A percentile compares a stretch with the other conserved stretches of the same genome.
Evolutionary conservation across 805 yeast species (phyloP).

Genomic region (Cyberlindnera americana): DNA sequence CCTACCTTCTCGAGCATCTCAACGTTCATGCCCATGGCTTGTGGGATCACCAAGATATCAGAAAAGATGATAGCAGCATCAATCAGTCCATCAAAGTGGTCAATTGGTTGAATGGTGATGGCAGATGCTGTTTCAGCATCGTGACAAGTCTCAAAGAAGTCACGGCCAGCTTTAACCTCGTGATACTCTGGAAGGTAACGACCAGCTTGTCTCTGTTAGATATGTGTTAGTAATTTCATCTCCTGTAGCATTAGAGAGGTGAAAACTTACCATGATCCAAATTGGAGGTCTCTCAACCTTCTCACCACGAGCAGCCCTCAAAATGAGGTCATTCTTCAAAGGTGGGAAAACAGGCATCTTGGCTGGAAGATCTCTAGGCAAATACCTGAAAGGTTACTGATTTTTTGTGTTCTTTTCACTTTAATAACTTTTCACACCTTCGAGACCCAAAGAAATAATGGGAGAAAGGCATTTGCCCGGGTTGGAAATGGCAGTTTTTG

Average conservation of each 20-base stretch:
- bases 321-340: constrained; percentile 81
- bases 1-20: constrained; percentile 94
- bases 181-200: constrained; percentile 89
- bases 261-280: constrained; percentile 80
- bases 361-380: too few relatives aligned
- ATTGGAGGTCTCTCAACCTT: constrained; percentile 94
- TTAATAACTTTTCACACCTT: too few relatives aligned
- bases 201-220: constrained; percentile 78
- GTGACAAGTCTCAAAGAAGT: constrained; percentile 93
- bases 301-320: constrained; percentile 90
- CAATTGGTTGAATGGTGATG: constrained; percentile 93
- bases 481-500: too few relatives aligned
- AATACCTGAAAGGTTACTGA: too few relatives aligned
- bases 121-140: constrained; percentile 92
- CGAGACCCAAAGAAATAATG: too few relatives aligned
- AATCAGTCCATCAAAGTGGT: constrained; percentile 80
- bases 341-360: constrained; percentile 54
- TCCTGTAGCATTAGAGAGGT: too few relatives aligned
- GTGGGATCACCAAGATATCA: constrained; percentile 94
- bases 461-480: too few relatives aligned
- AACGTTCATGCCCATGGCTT: constrained; percentile 96
- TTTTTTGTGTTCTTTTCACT: too few relatives aligned
- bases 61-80: constrained; percentile 97
- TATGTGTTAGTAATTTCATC: too few relatives aligned
- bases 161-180: constrained; percentile 76